Conservation (phyloP, 2,329 filamentous ascomycete genomes). For the Cadophora sp. region DNA sequence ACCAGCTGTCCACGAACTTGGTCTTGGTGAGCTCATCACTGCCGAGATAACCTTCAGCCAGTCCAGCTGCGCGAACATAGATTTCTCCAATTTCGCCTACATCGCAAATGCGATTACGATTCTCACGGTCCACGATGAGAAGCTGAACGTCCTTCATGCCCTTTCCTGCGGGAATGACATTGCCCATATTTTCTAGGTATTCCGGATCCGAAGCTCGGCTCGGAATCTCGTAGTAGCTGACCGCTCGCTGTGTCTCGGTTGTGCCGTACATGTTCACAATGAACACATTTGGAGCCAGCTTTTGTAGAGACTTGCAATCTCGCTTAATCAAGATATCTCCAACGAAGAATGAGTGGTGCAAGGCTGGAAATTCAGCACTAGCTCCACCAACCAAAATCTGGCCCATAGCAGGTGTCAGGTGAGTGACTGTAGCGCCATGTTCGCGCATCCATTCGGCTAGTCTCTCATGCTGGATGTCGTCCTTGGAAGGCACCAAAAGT, state of each 20-base stretch:
- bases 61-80: conserved; percentile 79
- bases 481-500: conserved; percentile 77
- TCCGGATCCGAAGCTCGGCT: conserved; percentile 67
- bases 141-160: conserved; percentile 92
- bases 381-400: conserved; percentile 91
- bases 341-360: conserved; percentile 88
- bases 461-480: conserved; percentile 86
- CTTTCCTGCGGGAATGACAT: conserved; percentile 81
- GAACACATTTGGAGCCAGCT: conserved; percentile 74
- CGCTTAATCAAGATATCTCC: conserved; percentile 87
- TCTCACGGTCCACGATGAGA: conserved; percentile 77
- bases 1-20: conserved; percentile 46
- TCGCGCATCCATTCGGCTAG: conserved; percentile 88
- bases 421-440: conserved; percentile 77
- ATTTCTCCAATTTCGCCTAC: conserved; percentile 87
- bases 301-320: conserved; percentile 79
- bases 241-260: conserved; percentile 82
- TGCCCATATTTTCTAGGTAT: conserved; percentile 68
- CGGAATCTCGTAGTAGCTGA: conserved; percentile 83
- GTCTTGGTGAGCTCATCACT: conserved; percentile 41
- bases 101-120: conserved; percentile 71
- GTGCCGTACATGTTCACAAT: conserved; percentile 91
- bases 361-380: conserved; percentile 74
- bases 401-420: conserved; percentile 95
- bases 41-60: conserved; percentile 78